phyloP scores from a whole-genome alignment of 352 stramenopile species.

The Sclerospora graminicola region DNA sequence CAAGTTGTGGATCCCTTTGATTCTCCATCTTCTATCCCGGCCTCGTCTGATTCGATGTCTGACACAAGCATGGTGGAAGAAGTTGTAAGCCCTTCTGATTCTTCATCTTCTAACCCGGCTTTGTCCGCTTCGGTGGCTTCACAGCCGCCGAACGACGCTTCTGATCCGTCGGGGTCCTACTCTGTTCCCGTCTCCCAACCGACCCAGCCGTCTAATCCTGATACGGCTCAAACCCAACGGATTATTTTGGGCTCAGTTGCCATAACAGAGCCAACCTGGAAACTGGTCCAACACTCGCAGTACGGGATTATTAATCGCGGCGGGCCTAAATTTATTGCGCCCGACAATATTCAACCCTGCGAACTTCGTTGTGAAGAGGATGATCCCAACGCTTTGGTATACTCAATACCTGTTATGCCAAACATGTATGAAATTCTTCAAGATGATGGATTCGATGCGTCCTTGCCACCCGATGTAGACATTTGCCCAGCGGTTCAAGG shows the following conservation, averaged over 20 bases:
- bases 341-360: not conserved
- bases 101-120: too few relatives aligned
- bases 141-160: too few relatives aligned
- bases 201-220: too few relatives aligned
- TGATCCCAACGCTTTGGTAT: not conserved
- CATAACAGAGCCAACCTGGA: not conserved
- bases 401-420: not conserved
- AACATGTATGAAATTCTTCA: not conserved
- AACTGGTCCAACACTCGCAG: not conserved
- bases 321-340: not conserved
- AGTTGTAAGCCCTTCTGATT: not conserved
- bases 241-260: too few relatives aligned
- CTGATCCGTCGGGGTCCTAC: too few relatives aligned
- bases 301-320: not conserved
- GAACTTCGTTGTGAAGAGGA: not conserved
- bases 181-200: too few relatives aligned
- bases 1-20: not conserved
- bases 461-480: not conserved
- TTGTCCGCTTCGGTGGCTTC: too few relatives aligned
- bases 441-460: not conserved
- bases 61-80: not conserved
- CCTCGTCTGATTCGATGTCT: too few relatives aligned
- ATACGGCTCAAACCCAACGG: too few relatives aligned
- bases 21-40: not conserved
- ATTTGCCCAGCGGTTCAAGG: not conserved